Base-by-base conservation (phyloP, 2,329 filamentous ascomycete genomes). In the Colletotrichum chlorophyti region DNA sequence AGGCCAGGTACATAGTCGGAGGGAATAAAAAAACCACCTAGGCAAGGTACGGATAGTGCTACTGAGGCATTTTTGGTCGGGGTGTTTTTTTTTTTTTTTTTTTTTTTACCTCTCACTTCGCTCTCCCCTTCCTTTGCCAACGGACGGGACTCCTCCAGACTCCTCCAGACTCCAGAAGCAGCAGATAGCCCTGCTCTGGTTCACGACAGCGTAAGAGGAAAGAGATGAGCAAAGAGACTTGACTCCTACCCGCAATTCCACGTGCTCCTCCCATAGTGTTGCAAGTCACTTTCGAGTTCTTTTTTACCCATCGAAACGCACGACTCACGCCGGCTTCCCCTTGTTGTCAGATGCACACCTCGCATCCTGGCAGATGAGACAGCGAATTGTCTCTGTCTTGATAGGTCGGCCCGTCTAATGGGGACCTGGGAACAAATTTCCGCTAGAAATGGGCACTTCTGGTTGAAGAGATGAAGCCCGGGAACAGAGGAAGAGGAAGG, bases 401-500 rank as follows among this genome's bases (percentile, higher is more conserved):
- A 60, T 60, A 57, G 58, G 53, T 60, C 52, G 52, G 58, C 52
- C 58, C 58, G 53, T 60, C 58, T 57, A 58, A 58, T 60, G 52
- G 58, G 53, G 46, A 37, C 43, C 31, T 55, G 43, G 51, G 46
- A 34, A 37, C 51, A 54, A 55, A 55, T 59, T 55, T 55, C 46
- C 55, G 51, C 55, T 55, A 59, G 55, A 59, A 59, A 27, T 34
- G 43, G 53, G 51, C 43, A 51, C 49, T 42, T 52, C 27, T 53
- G 38, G 43, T 53, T 40, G 27, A 53, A 53, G n/a, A n/a, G n/a
- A n/a, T n/a, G n/a, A n/a, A n/a, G n/a, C n/a, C n/a, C n/a, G n/a
- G n/a, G n/a, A n/a, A n/a, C n/a, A n/a, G n/a, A n/a, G n/a, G n/a
- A n/a, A n/a, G n/a, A n/a, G n/a, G n/a, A n/a, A n/a, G n/a, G n/a